Evolutionary conservation across 2,329 filamentous ascomycete genomes (phyloP).

Genomic region (Pyrenophora graminea): DNA sequence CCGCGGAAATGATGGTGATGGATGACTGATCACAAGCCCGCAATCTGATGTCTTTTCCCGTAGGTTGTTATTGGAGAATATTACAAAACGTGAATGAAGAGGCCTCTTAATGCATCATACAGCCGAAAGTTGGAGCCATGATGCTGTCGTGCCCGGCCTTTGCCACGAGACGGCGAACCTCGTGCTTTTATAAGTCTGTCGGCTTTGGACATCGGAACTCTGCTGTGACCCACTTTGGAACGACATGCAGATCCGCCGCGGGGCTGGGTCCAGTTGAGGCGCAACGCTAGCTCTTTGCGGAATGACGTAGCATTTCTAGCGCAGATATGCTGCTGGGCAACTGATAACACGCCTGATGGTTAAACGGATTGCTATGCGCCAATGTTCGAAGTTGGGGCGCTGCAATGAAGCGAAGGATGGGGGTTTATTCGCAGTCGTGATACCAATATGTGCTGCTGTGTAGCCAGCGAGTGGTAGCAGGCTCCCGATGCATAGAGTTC

Average conservation of each 20-base stretch:
- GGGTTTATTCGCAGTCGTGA: not conserved
- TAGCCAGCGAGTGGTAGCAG: not conserved
- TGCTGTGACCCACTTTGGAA: slow-evolving; percentile 10
- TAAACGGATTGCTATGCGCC: slow-evolving; percentile 17
- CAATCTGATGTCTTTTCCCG: not conserved
- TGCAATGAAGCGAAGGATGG: slow-evolving; percentile 15
- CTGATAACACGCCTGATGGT: slow-evolving; percentile 31
- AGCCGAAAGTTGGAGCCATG: slow-evolving; percentile 24
- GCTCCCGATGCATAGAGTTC: not conserved
- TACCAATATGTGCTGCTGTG: not conserved
- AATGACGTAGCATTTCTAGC: slow-evolving; percentile 20
- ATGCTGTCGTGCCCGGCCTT: slow-evolving; percentile 19
- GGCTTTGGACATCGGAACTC: slow-evolving; percentile 9
- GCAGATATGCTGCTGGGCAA: slow-evolving; percentile 10
- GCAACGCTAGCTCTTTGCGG: slow-evolving; percentile 24
- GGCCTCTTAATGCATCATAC: slow-evolving; percentile 16
- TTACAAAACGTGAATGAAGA: not conserved
- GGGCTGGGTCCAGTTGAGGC: slow-evolving; percentile 30
- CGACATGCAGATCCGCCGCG: slow-evolving; percentile 24
- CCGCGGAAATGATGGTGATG: not conserved
- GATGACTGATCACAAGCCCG: slow-evolving; percentile 11
- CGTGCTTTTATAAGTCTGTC: slow-evolving; percentile 25
- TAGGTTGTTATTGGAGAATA: not conserved
- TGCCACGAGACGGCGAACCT: slow-evolving; percentile 17
- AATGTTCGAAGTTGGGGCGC: slow-evolving; percentile 28